These are phyloP conservation scores for Saturnispora galanensis DNA, from an alignment of 805 yeast genomes.

Conservation along the genomic window DNA sequence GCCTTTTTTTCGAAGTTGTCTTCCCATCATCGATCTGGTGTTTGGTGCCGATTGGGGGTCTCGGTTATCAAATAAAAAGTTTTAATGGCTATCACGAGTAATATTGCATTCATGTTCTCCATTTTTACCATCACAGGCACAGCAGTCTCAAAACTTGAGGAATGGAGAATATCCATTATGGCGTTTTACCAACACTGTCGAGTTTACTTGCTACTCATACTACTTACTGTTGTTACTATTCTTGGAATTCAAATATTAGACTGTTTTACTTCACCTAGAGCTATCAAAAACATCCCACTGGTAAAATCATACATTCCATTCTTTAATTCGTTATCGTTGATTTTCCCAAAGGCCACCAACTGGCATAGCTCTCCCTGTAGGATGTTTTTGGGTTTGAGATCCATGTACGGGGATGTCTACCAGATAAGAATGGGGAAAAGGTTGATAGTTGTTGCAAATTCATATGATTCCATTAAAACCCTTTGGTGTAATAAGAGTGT, in stretches of 20 bases:
- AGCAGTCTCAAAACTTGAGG: too few species aligned
- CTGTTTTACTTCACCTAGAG: conserved; percentile 3
- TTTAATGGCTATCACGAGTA: too few species aligned
- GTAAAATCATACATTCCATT: conserved; percentile 19
- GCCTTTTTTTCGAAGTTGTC: too few species aligned
- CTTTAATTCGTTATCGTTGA: conserved; percentile 18
- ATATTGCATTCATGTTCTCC: too few species aligned
- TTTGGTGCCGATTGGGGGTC: too few species aligned
- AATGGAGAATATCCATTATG: too few species aligned
- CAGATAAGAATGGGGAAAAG: conserved; percentile 54
- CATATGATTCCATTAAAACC: conserved; percentile 41
- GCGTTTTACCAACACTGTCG: too few species aligned
- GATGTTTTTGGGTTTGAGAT: conserved; percentile 36
- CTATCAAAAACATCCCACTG: conserved; percentile 16
- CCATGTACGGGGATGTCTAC: conserved; percentile 38
- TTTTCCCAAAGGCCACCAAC: conserved; percentile 19
- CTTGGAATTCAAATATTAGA: not conserved
- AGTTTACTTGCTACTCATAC: too few species aligned
- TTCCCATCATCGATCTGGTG: too few species aligned
- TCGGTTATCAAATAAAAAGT: too few species aligned
- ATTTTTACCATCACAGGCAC: too few species aligned
- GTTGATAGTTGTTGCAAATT: conserved; percentile 57
- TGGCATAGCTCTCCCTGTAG: conserved; percentile 34
- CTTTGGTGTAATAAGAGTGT: conserved; percentile 43
- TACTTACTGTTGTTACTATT: not conserved